Percentiles rank a stretch among this genome's conserved stretches.
These are phyloP conservation scores for Clitoria ternatea DNA, from an alignment of 306 rosid species.

Conservation along the genomic window DNA sequence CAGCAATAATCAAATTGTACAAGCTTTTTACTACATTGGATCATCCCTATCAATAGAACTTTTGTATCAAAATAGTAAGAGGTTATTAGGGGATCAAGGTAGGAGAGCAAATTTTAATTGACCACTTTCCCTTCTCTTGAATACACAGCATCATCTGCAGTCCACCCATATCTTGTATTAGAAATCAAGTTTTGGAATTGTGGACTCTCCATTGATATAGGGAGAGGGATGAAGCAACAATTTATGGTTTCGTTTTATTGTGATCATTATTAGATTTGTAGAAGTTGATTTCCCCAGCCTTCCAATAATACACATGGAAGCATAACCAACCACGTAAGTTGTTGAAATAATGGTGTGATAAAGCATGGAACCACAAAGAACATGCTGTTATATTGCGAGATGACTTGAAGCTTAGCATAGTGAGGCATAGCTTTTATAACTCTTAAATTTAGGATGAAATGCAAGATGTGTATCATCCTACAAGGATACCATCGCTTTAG, in stretches of 20 bases:
- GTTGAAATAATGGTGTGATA: neutral
- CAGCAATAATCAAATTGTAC: neutral
- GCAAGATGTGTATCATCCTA: too few species aligned
- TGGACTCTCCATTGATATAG: neutral
- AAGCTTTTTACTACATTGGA: neutral
- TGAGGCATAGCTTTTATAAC: neutral
- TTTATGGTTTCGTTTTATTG: neutral
- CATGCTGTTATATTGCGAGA: neutral
- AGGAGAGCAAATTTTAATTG: neutral
- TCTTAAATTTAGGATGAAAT: neutral
- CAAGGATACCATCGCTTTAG: neutral
- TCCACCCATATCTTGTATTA: neutral
- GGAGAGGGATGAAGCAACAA: neutral
- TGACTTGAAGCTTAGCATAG: neutral
- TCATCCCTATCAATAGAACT: neutral
- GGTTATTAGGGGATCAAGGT: neutral
- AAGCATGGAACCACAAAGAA: neutral
- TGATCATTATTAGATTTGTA: neutral
- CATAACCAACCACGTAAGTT: neutral
- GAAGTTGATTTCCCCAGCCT: neutral
- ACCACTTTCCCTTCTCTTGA: neutral
- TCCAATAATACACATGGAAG: neutral
- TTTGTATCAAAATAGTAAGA: too few species aligned
- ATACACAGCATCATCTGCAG: neutral
- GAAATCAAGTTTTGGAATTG: neutral